Evolutionary conservation across 108 stramenopile species (phyloP).

Genomic region (Discostella pseudostelligera): DNA sequence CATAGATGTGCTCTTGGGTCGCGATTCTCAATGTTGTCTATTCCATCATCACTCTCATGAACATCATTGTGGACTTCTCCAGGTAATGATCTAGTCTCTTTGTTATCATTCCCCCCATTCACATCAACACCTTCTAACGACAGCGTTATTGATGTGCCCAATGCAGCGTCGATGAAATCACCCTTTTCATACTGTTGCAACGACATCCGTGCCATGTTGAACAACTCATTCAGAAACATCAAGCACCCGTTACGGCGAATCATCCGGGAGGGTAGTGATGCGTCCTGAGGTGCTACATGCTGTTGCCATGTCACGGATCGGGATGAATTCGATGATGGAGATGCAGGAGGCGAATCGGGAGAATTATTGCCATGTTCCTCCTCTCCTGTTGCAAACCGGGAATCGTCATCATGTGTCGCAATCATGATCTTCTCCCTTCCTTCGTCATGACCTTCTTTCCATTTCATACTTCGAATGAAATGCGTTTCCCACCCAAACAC

Average conservation of each 20-base stretch:
- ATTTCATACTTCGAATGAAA: slow-evolving; percentile 55
- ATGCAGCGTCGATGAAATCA: slow-evolving; percentile 73
- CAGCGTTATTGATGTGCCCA: slow-evolving; percentile 55
- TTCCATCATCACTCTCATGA: too few relatives aligned
- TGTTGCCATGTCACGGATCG: slow-evolving; percentile 63
- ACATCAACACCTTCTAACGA: neutral
- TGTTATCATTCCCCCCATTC: neutral
- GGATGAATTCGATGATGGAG: slow-evolving; percentile 5
- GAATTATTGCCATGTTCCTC: neutral
- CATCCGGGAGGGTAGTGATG: slow-evolving; percentile 62
- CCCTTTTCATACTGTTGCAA: slow-evolving; percentile 85
- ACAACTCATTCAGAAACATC: slow-evolving; percentile 77
- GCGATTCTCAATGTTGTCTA: neutral
- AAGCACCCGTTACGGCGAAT: slow-evolving; percentile 71
- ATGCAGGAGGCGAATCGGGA: neutral
- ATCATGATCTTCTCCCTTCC: slow-evolving; percentile 12
- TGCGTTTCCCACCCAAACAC: slow-evolving; percentile 62
- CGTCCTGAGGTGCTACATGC: slow-evolving; percentile 81
- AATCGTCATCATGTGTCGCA: neutral
- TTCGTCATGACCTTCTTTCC: slow-evolving; percentile 35
- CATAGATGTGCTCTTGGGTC: neutral
- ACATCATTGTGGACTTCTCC: neutral
- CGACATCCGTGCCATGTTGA: slow-evolving; percentile 81
- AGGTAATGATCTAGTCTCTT: neutral
- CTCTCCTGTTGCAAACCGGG: too few relatives aligned